phyloP scores from a whole-genome alignment of 352 stramenopile genomes.

The Aphanomyces cochlioides region DNA sequence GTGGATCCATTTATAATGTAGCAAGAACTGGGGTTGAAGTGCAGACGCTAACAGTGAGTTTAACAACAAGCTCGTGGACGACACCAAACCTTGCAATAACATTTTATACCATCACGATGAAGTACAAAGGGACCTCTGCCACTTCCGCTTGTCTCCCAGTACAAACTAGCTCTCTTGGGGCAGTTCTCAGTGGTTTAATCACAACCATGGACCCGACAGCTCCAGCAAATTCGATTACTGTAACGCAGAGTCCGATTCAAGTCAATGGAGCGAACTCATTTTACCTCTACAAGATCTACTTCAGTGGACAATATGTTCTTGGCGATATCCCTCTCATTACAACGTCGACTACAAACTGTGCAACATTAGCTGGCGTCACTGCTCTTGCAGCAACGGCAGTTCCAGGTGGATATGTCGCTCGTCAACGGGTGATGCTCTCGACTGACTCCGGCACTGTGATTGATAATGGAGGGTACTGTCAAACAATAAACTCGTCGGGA shows the following conservation, averaged over 20 bases:
- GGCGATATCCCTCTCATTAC: conserved; percentile 72
- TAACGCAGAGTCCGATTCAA: conserved; percentile 42
- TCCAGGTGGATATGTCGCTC: conserved; percentile 73
- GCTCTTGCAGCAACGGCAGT: conserved; percentile 46
- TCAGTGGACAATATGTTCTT: conserved; percentile 69
- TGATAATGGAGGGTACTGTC: conserved; percentile 42
- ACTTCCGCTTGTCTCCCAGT: conserved; percentile 46
- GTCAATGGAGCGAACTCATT: conserved; percentile 42
- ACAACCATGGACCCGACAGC: conserved; percentile 35
- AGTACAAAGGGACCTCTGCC: conserved; percentile 35
- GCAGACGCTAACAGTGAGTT: conserved; percentile 62
- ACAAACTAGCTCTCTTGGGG: conserved; percentile 34
- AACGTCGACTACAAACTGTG: conserved; percentile 33
- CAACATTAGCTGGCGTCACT: conserved; percentile 34
- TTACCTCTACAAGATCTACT: conserved; percentile 93
- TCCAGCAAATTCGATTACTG: conserved; percentile 43
- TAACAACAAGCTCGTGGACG: conserved; percentile 37
- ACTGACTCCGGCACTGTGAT: conserved; percentile 73
- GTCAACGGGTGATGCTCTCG: conserved; percentile 75
- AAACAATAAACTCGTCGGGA: too few species aligned
- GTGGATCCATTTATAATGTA: conserved; percentile 83
- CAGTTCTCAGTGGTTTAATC: conserved; percentile 34
- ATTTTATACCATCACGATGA: conserved; percentile 49
- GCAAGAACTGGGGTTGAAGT: conserved; percentile 87
- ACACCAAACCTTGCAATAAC: conserved; percentile 11